phyloP scores from a whole-genome alignment of 768 basidiomycete genomes.

The Pholiota microspora region DNA sequence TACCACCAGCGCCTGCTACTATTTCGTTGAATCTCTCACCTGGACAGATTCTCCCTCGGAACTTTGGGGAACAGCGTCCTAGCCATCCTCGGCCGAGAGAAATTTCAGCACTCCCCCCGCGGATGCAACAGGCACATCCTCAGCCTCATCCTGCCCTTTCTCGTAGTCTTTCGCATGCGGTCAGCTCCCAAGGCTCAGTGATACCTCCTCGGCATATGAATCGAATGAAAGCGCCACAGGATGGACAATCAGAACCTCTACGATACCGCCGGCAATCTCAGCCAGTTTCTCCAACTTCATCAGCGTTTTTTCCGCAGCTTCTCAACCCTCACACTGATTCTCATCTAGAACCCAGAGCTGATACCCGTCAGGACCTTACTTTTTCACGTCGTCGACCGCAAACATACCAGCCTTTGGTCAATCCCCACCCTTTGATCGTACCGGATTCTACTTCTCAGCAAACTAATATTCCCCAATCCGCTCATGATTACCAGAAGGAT shows the following conservation, averaged over 20 bases:
- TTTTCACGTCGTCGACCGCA: slow-evolving; percentile 12
- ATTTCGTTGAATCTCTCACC: slow-evolving; percentile 50
- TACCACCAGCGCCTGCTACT: slow-evolving; percentile 33
- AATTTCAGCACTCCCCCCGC: slow-evolving; percentile 4
- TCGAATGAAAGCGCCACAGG: background rate
- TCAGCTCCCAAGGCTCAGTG: background rate
- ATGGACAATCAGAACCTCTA: background rate
- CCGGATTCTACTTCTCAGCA: background rate
- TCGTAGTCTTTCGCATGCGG: slow-evolving; percentile 3
- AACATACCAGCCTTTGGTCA: slow-evolving; percentile 6
- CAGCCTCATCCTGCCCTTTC: background rate
- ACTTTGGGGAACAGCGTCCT: slow-evolving; percentile 21
- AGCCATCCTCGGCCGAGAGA: slow-evolving; percentile 14
- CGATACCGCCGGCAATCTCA: slow-evolving; percentile 3
- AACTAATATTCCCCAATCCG: background rate
- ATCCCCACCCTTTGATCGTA: background rate
- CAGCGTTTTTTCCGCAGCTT: background rate
- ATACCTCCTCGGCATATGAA: slow-evolving; percentile 3
- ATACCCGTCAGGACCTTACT: slow-evolving; percentile 3
- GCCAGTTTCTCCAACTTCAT: background rate
- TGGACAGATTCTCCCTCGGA: slow-evolving; percentile 54
- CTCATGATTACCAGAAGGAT: background rate
- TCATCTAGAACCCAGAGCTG: background rate
- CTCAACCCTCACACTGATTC: background rate
- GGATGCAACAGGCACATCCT: slow-evolving; percentile 1